Evolutionary conservation across 768 basidiomycete genomes (phyloP).

Genomic region (Tremella mesenterica): DNA sequence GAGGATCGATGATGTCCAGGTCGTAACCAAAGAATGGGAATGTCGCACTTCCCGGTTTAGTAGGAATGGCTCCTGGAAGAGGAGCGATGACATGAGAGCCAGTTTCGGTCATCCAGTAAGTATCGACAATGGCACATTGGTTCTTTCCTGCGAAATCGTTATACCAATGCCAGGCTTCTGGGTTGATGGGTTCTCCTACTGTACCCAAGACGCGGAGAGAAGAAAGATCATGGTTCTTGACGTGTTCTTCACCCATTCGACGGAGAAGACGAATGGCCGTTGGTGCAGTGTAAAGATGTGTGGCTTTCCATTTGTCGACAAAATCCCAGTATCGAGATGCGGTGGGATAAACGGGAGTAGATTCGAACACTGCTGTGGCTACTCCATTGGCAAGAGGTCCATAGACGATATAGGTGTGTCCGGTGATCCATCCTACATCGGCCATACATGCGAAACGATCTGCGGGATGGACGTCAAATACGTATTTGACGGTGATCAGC

Average conservation of each 20-base stretch:
- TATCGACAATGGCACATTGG: constrained; percentile 89
- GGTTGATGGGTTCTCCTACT: constrained; percentile 98
- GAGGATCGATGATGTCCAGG: constrained; percentile 75
- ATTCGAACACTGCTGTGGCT: constrained; percentile 70
- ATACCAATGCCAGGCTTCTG: constrained; percentile 99
- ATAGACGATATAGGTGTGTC: constrained; percentile 93
- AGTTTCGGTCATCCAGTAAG: constrained; percentile 87
- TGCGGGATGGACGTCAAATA: constrained; percentile 94
- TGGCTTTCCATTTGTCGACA: constrained; percentile 83
- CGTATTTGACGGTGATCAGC: constrained; percentile 86
- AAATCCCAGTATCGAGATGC: constrained; percentile 95
- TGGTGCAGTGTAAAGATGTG: constrained; percentile 73
- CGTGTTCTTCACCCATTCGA: constrained; percentile 75
- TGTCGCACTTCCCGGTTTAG: constrained; percentile 92
- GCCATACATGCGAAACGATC: constrained; percentile 98
- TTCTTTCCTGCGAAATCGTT: constrained; percentile 83
- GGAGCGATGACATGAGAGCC: constrained; percentile 92
- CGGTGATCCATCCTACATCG: constrained; percentile 98
- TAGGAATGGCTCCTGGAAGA: constrained; percentile 88
- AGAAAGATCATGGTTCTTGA: constrained; percentile 70
- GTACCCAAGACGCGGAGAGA: constrained; percentile 77
- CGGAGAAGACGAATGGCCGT: constrained; percentile 73
- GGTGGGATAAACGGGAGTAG: constrained; percentile 91
- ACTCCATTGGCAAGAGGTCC: constrained; percentile 61
- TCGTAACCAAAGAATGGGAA: constrained; percentile 97